Conservation (phyloP, 495 filamentous ascomycete species). For the Evernia prunastri region DNA sequence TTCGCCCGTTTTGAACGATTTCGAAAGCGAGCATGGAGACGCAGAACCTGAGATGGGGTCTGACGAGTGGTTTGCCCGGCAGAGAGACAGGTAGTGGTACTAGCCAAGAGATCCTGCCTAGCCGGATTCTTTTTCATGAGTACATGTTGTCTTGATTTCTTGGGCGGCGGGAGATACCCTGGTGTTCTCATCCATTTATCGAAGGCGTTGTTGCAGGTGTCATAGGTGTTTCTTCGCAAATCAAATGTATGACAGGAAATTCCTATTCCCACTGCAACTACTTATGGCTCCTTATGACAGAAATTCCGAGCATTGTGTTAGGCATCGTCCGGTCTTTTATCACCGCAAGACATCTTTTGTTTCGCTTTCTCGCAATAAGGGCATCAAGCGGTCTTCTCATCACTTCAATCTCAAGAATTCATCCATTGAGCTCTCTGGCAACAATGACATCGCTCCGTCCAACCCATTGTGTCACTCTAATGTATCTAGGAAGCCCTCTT, state of each 20-base stretch:
- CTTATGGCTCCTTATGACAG: background rate
- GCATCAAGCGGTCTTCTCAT: too few species aligned
- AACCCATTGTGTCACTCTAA: background rate
- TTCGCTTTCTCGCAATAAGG: background rate
- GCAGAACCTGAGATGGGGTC: constrained; percentile 16
- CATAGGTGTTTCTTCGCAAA: background rate
- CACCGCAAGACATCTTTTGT: background rate
- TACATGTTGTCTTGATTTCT: background rate
- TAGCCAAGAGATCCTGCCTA: background rate
- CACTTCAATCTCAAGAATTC: too few species aligned
- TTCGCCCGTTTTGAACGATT: constrained; percentile 16
- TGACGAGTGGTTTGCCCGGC: constrained; percentile 20
- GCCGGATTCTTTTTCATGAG: background rate
- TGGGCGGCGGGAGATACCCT: constrained; percentile 6
- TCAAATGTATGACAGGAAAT: background rate
- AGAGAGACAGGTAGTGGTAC: constrained; percentile 7
- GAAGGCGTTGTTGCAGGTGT: background rate
- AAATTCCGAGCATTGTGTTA: background rate
- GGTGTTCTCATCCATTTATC: background rate
- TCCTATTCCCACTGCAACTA: background rate
- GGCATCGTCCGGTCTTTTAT: background rate
- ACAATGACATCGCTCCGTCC: background rate
- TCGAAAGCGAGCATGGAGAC: constrained; percentile 18
- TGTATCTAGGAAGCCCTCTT: background rate
- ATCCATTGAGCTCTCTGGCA: background rate